A percentile compares a stretch with the other conserved stretches of the same genome.
These are phyloP conservation scores for Acacia confusa DNA, from an alignment of 306 rosid genomes.

Conservation along the genomic window DNA sequence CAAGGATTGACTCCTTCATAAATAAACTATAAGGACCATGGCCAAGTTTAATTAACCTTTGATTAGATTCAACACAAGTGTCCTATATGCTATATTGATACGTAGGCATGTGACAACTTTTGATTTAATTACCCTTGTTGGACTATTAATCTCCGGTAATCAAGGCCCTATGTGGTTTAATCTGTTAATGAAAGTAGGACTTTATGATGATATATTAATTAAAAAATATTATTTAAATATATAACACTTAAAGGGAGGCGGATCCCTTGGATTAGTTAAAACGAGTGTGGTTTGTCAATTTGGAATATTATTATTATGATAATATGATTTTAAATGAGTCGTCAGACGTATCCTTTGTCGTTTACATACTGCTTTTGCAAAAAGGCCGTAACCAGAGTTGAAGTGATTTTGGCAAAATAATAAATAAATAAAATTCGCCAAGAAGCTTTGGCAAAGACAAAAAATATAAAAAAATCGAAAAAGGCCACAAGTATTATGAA, in stretches of 20 bases:
- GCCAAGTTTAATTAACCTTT: not conserved
- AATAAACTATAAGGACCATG: not conserved
- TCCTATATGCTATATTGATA: not conserved
- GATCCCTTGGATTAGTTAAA: not conserved
- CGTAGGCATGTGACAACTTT: not conserved
- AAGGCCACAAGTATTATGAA: too few relatives aligned
- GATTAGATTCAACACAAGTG: not conserved
- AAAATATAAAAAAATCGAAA: not conserved
- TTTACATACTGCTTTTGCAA: not conserved
- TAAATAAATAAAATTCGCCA: not conserved
- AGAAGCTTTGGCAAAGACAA: not conserved
- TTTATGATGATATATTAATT: not conserved
- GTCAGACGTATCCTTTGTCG: not conserved
- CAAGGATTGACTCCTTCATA: not conserved
- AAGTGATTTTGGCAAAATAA: not conserved
- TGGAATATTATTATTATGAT: not conserved
- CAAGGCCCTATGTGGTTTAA: not conserved
- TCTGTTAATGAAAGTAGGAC: not conserved
- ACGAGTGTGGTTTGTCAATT: not conserved
- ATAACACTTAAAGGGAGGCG: not conserved
- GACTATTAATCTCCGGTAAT: conserved; percentile 1
- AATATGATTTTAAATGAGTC: not conserved
- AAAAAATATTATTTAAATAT: not conserved
- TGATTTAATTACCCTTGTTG: not conserved
- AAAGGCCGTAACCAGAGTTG: not conserved